Percentiles rank a stretch among this genome's conserved stretches.
Conservation (phyloP, 495 filamentous ascomycete species). For the Parmelia sp. region DNA sequence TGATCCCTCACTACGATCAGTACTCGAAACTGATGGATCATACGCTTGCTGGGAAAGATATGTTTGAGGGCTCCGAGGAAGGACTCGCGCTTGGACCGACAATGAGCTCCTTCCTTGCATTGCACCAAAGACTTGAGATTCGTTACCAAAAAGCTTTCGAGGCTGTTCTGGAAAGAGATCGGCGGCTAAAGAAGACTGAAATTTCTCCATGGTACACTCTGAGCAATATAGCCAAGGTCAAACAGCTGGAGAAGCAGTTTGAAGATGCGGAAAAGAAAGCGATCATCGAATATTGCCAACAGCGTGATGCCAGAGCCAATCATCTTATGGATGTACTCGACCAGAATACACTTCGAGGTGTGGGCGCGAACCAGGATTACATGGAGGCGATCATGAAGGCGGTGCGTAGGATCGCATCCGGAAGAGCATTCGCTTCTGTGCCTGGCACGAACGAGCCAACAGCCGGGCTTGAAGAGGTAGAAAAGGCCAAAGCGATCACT, state of each 20-base stretch:
- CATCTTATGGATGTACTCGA: constrained; percentile 49
- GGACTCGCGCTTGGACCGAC: constrained; percentile 37
- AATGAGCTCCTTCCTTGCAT: constrained; percentile 43
- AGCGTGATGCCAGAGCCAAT: constrained; percentile 46
- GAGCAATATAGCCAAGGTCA: constrained; percentile 43
- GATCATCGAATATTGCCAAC: constrained; percentile 44
- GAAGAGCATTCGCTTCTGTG: constrained; percentile 25
- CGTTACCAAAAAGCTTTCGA: constrained; percentile 48
- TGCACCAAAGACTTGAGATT: constrained; percentile 43
- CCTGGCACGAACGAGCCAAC: constrained; percentile 33
- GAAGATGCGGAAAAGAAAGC: constrained; percentile 48
- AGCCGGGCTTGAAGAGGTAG: constrained; percentile 41
- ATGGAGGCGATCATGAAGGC: constrained; percentile 45
- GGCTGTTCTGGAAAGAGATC: constrained; percentile 47
- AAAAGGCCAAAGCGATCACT: constrained; percentile 42
- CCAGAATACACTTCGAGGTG: constrained; percentile 45
- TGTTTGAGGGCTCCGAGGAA: constrained; percentile 34
- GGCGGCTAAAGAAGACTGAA: constrained; percentile 47
- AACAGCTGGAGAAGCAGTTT: constrained; percentile 47
- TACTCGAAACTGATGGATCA: constrained; percentile 33
- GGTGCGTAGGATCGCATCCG: constrained; percentile 35
- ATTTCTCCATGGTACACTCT: constrained; percentile 46
- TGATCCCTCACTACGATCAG: constrained; percentile 46
- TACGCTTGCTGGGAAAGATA: constrained; percentile 37
- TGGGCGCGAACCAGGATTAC: constrained; percentile 48